These are phyloP conservation scores for Pseudopithomyces chartarum DNA, from an alignment of 2,329 filamentous ascomycete species.

Conservation along the genomic window DNA sequence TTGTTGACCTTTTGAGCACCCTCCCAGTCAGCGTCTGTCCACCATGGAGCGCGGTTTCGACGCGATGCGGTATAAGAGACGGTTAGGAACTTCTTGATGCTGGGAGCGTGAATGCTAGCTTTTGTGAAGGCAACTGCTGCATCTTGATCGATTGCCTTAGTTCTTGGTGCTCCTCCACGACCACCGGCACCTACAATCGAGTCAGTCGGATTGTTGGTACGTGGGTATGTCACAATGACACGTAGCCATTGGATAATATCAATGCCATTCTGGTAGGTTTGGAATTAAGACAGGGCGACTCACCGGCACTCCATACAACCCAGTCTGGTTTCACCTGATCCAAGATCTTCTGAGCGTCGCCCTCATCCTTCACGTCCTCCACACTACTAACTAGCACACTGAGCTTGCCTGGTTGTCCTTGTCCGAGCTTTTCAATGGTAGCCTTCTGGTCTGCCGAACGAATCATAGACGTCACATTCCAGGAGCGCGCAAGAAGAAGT, in stretches of 20 bases:
- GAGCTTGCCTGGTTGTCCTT: conserved; percentile 65
- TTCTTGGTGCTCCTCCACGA: conserved; percentile 57
- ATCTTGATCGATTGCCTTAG: conserved; percentile 58
- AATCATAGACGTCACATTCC: conserved; percentile 79
- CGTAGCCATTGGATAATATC: background rate
- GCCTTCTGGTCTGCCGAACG: conserved; percentile 71
- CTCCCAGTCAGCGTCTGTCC: conserved; percentile 54
- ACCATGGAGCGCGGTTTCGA: conserved; percentile 55
- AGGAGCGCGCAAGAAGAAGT: conserved; percentile 73
- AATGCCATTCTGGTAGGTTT: background rate
- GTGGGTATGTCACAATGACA: background rate
- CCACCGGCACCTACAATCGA: conserved; percentile 58
- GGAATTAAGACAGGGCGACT: conserved; percentile 16
- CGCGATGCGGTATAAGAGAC: conserved; percentile 60
- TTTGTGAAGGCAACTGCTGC: conserved; percentile 61
- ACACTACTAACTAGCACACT: conserved; percentile 72
- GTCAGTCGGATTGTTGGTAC: background rate
- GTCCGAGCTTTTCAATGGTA: conserved; percentile 66
- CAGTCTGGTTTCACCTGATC: conserved; percentile 67
- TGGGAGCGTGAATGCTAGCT: conserved; percentile 51
- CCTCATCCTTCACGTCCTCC: conserved; percentile 69
- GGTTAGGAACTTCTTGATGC: conserved; percentile 60
- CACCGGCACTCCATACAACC: conserved; percentile 71
- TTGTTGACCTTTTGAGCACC: conserved; percentile 53
- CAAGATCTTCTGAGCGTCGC: conserved; percentile 67